Evolutionary conservation across 352 stramenopile species (phyloP).

Genomic region (Phytophthora ohioensis): DNA sequence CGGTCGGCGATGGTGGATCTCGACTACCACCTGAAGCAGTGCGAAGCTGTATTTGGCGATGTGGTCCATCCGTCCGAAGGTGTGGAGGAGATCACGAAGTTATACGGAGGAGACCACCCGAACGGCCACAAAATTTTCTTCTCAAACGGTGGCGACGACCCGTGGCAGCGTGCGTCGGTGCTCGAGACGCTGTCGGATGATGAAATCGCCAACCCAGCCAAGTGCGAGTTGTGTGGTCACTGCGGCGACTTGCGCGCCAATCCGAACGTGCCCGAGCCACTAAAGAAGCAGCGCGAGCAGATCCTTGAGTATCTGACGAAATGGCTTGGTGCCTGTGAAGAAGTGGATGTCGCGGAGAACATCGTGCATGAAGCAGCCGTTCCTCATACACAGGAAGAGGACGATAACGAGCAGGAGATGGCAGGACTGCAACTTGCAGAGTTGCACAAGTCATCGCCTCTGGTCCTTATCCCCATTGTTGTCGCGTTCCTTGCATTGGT

Average conservation of each 20-base stretch:
- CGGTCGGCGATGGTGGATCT: conserved; percentile 75
- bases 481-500: conserved; percentile 62
- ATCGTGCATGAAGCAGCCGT: conserved; percentile 21
- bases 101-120: conserved; percentile 82
- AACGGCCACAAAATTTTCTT: conserved; percentile 86
- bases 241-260: conserved; percentile 74
- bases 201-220: conserved; percentile 69
- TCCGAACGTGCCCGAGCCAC: conserved; percentile 55
- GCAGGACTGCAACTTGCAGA: conserved; percentile 26
- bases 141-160: conserved; percentile 84
- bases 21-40: conserved; percentile 86
- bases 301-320: conserved; percentile 74
- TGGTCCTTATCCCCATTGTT: conserved; percentile 79
- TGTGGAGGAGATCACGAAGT: conserved; percentile 67
- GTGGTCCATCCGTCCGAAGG: conserved; percentile 64
- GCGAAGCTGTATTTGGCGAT: conserved; percentile 74
- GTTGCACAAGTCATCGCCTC: conserved; percentile 59
- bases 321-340: conserved; percentile 50
- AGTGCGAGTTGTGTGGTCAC: conserved; percentile 86
- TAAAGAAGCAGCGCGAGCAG: conserved; percentile 73
- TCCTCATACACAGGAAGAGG: conserved; percentile 24
- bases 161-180: conserved; percentile 86
- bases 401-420: conserved; percentile 33
- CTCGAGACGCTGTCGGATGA: conserved; percentile 64
- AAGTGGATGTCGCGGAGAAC: conserved; percentile 18